Conservation (phyloP, 2,329 filamentous ascomycete genomes). For the Hymenoscyphus occultus region DNA sequence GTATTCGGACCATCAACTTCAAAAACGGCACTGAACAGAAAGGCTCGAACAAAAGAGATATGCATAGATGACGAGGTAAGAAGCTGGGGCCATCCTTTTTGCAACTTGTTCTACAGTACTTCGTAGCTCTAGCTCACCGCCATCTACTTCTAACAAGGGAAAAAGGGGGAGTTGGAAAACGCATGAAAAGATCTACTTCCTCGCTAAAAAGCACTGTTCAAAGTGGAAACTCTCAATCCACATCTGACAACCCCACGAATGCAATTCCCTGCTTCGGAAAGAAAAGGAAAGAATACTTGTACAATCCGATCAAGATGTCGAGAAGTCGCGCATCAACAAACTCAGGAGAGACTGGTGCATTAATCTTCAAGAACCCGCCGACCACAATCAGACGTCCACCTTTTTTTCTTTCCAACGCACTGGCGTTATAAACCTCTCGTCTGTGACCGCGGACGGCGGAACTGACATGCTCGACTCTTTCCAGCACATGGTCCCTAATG, state of each 20-base stretch:
- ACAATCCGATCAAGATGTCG: not conserved
- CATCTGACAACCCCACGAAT: not conserved
- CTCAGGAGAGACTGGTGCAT: not conserved
- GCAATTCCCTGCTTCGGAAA: not conserved
- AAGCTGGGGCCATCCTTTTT: not conserved
- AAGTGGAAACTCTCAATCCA: not conserved
- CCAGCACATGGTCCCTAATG: conserved; percentile 4
- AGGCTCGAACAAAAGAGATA: too few relatives aligned
- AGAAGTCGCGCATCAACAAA: not conserved
- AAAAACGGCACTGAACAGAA: too few relatives aligned
- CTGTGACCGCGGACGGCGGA: not conserved
- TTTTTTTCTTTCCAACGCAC: not conserved
- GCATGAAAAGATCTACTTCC: not conserved
- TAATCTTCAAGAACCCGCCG: not conserved
- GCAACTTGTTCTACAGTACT: not conserved
- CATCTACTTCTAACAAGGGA: not conserved
- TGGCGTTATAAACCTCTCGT: not conserved
- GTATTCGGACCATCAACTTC: too few relatives aligned
- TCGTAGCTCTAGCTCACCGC: not conserved
- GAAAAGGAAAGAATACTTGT: too few relatives aligned
- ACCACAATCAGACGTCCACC: not conserved
- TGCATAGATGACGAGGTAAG: too few relatives aligned
- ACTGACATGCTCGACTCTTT: conserved; percentile 7
- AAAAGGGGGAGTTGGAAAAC: not conserved
- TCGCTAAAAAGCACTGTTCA: not conserved